A percentile compares a stretch with the other conserved stretches of the same genome.
Conservation (phyloP, 75 land plant species). For the Chamaecyparis obtusa region DNA sequence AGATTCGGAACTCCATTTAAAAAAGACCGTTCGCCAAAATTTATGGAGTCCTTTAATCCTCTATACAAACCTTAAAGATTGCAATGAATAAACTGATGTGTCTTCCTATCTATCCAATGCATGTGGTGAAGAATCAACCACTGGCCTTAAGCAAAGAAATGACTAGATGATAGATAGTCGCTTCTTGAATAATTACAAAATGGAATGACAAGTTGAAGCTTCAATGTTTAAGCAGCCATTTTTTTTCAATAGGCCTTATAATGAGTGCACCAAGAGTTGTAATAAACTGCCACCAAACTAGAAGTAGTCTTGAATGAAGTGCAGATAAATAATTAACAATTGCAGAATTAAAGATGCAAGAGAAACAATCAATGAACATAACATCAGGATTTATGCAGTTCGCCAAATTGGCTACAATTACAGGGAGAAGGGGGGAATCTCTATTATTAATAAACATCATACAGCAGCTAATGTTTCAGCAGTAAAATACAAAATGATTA, state of each 20-base stretch:
- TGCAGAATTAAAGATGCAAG: too few relatives aligned
- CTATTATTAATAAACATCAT: too few relatives aligned
- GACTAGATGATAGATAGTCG: not conserved
- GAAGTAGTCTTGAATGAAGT: too few relatives aligned
- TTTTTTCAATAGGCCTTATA: too few relatives aligned
- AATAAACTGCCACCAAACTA: not conserved
- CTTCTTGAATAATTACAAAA: not conserved
- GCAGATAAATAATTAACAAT: too few relatives aligned
- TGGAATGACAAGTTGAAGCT: too few relatives aligned
- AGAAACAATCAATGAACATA: too few relatives aligned
- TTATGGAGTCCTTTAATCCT: not conserved
- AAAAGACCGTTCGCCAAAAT: not conserved
- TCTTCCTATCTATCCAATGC: not conserved
- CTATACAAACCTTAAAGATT: not conserved
- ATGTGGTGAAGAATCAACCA: not conserved
- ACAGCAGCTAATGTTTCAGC: too few relatives aligned
- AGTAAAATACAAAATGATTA: too few relatives aligned
- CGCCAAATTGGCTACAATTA: too few relatives aligned
- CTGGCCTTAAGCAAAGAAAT: not conserved
- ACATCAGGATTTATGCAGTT: too few relatives aligned
- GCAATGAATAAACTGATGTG: not conserved
- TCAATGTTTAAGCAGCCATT: not conserved
- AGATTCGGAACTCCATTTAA: not conserved
- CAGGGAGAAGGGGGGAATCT: too few relatives aligned
- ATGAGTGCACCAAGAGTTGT: not conserved